These are phyloP conservation scores for Globisporangium irregulare DNA, from an alignment of 352 stramenopile species.

Conservation along the genomic window DNA sequence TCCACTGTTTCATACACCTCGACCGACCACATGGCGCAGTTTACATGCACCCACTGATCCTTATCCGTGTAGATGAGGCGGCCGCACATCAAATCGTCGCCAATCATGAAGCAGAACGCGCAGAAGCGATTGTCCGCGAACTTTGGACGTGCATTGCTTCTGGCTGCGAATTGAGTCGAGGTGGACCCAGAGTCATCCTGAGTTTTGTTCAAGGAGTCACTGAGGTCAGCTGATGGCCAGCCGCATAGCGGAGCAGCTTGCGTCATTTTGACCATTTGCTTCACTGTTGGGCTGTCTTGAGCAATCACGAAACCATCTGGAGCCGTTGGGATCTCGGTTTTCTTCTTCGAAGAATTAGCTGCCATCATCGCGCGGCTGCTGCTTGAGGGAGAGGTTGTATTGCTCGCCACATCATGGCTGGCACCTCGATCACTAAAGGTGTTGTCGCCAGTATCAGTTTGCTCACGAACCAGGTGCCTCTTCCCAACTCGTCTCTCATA, in stretches of 20 bases:
- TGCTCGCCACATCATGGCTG: neutral
- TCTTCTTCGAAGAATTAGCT: neutral
- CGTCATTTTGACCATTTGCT: conserved; percentile 31
- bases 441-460: conserved; percentile 20
- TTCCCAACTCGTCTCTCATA: conserved; percentile 68
- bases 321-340: neutral
- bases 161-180: neutral
- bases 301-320: neutral
- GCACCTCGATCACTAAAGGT: neutral
- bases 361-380: neutral
- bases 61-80: conserved; percentile 78
- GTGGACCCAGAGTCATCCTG: neutral
- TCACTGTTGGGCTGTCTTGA: neutral
- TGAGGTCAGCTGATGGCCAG: conserved; percentile 22
- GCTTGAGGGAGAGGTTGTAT: neutral
- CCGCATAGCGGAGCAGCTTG: conserved; percentile 37
- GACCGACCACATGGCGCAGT: conserved; percentile 92
- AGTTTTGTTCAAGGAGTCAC: neutral
- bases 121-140: conserved; percentile 77
- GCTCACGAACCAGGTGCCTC: conserved; percentile 42
- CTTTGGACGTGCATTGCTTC: neutral
- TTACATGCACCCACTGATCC: conserved; percentile 90
- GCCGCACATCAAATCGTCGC: conserved; percentile 68
- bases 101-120: conserved; percentile 77
- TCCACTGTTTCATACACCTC: conserved; percentile 87